Percentiles rank a stretch among this genome's conserved stretches.
These are phyloP conservation scores for Bryum argenteum DNA, from an alignment of 225 moss, liverwort and hornwort species.

Conservation along the genomic window DNA sequence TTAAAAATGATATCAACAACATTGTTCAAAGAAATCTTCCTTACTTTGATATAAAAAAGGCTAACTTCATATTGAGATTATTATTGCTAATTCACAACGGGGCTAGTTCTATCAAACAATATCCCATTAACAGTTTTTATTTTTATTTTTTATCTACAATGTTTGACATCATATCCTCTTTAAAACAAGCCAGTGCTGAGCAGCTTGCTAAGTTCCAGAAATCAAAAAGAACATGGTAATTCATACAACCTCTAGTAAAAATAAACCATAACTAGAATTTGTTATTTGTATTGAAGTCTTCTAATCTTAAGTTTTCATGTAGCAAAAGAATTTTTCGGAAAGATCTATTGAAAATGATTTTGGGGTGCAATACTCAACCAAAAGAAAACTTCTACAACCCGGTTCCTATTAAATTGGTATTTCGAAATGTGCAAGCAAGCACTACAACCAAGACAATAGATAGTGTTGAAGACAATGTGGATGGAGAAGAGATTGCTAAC, in stretches of 20 bases:
- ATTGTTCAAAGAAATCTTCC: too few relatives aligned
- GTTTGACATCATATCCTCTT: conserved; percentile 19
- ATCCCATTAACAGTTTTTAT: too few relatives aligned
- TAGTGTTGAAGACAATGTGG: not conserved
- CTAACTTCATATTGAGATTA: too few relatives aligned
- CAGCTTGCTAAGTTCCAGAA: conserved; percentile 33
- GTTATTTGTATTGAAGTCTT: not conserved
- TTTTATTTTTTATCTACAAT: conserved; percentile 1
- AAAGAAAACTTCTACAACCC: conserved; percentile 21
- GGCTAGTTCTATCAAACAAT: too few relatives aligned
- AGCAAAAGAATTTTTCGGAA: conserved; percentile 42
- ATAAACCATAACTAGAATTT: not conserved
- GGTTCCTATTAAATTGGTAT: conserved; percentile 10
- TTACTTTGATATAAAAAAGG: too few relatives aligned
- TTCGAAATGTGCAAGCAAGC: conserved; percentile 2
- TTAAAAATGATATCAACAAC: too few relatives aligned
- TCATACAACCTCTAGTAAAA: not conserved
- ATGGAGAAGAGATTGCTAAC: not conserved
- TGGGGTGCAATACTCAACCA: conserved; percentile 34
- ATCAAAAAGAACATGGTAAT: conserved; percentile 44
- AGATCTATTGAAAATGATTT: conserved; percentile 44
- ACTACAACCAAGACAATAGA: not conserved
- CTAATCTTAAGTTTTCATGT: conserved; percentile 5
- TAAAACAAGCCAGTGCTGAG: conserved; percentile 32
- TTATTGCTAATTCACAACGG: too few relatives aligned